phyloP scores from a whole-genome alignment of 2,329 filamentous ascomycete genomes.

The Colletotrichum lupini region DNA sequence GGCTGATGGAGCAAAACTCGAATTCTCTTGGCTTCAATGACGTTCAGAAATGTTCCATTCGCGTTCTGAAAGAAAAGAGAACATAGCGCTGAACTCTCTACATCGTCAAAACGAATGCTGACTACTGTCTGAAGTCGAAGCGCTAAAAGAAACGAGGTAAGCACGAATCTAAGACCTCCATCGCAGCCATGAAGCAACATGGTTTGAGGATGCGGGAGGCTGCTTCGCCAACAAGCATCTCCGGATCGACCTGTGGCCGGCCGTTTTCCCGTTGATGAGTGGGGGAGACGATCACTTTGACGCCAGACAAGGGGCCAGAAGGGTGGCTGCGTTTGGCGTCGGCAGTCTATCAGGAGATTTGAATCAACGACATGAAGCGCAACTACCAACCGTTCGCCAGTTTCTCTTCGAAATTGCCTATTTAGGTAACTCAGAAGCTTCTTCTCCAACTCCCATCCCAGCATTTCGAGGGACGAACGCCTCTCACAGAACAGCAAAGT shows the following conservation, averaged over 20 bases:
- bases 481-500: not conserved
- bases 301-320: constrained; percentile 5
- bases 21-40: not conserved
- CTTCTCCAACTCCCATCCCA: not conserved
- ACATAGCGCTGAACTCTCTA: not conserved
- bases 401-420: constrained; percentile 19
- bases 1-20: not conserved
- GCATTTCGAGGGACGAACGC: constrained; percentile 5
- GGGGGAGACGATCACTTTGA: constrained; percentile 6
- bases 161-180: not conserved
- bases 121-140: not conserved
- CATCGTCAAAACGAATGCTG: not conserved
- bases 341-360: not conserved
- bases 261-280: not conserved
- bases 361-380: constrained; percentile 21
- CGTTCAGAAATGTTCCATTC: not conserved
- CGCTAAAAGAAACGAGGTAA: not conserved
- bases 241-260: not conserved
- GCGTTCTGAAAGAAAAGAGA: not conserved
- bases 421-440: constrained; percentile 1
- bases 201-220: constrained; percentile 19
- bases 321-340: constrained; percentile 17
- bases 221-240: constrained; percentile 10
- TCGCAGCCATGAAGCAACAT: not conserved
- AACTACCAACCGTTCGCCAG: constrained; percentile 32